Percentiles rank a stretch among this genome's conserved stretches.
Conservation (phyloP, 495 filamentous ascomycete species). For the Xylaria acuta region DNA sequence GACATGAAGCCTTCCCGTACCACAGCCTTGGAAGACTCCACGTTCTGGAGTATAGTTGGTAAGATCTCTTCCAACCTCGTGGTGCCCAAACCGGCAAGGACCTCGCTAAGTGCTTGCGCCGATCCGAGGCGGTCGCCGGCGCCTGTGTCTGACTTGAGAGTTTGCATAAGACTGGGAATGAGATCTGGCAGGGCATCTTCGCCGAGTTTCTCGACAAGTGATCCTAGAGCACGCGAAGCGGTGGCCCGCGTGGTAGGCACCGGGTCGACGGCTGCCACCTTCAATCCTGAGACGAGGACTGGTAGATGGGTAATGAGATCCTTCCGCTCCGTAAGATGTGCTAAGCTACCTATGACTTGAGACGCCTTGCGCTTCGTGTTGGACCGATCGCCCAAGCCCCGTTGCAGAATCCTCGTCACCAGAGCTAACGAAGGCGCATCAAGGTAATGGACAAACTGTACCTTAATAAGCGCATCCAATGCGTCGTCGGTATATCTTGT, state of each 20-base stretch:
- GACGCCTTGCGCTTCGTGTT: constrained; percentile 93
- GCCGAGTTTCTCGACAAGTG: constrained; percentile 94
- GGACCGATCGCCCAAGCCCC: constrained; percentile 87
- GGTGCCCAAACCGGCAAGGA: constrained; percentile 92
- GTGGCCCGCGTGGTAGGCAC: constrained; percentile 97
- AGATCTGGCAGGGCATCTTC: constrained; percentile 97
- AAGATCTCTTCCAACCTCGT: constrained; percentile 92
- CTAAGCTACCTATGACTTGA: constrained; percentile 95
- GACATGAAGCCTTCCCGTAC: constrained; percentile 99
- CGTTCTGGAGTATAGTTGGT: constrained; percentile 95
- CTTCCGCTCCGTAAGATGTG: constrained; percentile 94
- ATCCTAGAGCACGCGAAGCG: constrained; percentile 93
- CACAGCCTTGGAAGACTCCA: constrained; percentile 84
- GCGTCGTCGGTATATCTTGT: constrained; percentile 98
- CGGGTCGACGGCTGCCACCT: constrained; percentile 88
- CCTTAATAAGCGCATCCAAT: constrained; percentile 90
- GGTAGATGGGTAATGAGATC: constrained; percentile 91
- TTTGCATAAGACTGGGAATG: constrained; percentile 95
- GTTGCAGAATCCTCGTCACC: constrained; percentile 92
- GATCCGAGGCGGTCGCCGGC: constrained; percentile 95
- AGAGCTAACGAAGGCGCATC: constrained; percentile 94
- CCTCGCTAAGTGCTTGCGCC: constrained; percentile 95
- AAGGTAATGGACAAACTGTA: constrained; percentile 93
- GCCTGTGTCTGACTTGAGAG: constrained; percentile 94
- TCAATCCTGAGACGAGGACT: constrained; percentile 88